Evolutionary conservation across 2,329 filamentous ascomycete species (phyloP).

Genomic region (Knufia petricola): DNA sequence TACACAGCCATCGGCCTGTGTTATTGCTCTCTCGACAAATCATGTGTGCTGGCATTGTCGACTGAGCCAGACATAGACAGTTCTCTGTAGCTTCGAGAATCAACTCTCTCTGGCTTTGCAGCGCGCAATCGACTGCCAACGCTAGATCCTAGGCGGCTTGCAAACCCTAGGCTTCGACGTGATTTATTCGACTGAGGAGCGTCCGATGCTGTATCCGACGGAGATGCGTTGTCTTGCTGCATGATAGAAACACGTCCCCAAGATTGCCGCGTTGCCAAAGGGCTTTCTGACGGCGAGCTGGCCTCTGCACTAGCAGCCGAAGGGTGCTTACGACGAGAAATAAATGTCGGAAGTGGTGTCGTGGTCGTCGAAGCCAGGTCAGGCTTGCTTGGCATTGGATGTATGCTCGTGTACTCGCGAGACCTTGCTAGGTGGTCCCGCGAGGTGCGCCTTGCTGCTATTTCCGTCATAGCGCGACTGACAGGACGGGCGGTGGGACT

Average conservation of each 20-base stretch:
- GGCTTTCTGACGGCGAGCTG: slow-evolving; percentile 13
- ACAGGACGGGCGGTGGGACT: slow-evolving; percentile 30
- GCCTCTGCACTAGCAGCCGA: slow-evolving; percentile 9
- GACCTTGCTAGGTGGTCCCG: slow-evolving; percentile 27
- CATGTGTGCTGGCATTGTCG: neutral
- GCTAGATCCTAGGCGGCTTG: slow-evolving; percentile 18
- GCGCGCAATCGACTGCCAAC: slow-evolving; percentile 21
- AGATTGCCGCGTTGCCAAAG: slow-evolving; percentile 15
- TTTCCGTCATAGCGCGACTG: slow-evolving; percentile 36
- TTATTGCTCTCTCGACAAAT: neutral
- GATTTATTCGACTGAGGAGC: slow-evolving; percentile 2
- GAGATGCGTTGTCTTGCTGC: slow-evolving; percentile 5
- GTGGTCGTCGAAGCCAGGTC: slow-evolving; percentile 8
- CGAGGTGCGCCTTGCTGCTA: slow-evolving; percentile 26
- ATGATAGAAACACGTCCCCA: slow-evolving; percentile 21
- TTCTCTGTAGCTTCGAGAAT: slow-evolving; percentile 6
- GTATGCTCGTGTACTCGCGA: slow-evolving; percentile 27
- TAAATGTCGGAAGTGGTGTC: slow-evolving; percentile 18
- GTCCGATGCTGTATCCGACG: slow-evolving; percentile 2
- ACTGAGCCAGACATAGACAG: neutral
- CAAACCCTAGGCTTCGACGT: slow-evolving; percentile 20
- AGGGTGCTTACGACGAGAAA: slow-evolving; percentile 19
- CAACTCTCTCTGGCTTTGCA: slow-evolving; percentile 17
- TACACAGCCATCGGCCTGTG: neutral
- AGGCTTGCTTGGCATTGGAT: slow-evolving; percentile 23